Evolutionary conservation across 192 early-diverging fungal species (phyloP), one percentile per base, ranked within the genome.

Genomic region (Coemansia biformis): DNA sequence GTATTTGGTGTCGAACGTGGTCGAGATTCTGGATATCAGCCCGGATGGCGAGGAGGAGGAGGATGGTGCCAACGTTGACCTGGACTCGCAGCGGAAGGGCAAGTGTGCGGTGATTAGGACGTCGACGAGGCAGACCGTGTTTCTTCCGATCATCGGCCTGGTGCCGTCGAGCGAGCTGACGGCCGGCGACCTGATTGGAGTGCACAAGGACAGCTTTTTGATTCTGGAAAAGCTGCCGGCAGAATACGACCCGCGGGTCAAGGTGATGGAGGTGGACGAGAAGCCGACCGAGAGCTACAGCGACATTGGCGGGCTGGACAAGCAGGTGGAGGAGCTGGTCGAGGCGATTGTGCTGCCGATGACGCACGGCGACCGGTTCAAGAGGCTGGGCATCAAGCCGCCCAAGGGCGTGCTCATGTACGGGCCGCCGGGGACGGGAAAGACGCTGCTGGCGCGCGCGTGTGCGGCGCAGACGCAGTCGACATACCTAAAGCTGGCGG

Each of bases 221-320:
- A 84, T 98, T 50, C 78, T 98, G 38, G 93, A 98, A 52, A 93
- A 86, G 64, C 80, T 98, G 42, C 96, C 96, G 4, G 86, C 93
- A 12, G 96, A 98, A 86, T 98, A 95, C 55, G 96, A 98, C 71
- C 91, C 92, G 23, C 83, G 96, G 36, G 96, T 96, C 32, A 96
- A 96, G 70, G 96, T 93, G 12, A 98, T 98, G 96, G 96, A 98
- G 71, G 96, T 98, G 5, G 96, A 98, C 48, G 96, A 98, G 66
- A 96, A 96, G 75, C 96, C 96, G 13, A 93, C 91, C 14, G 96
- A 98, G 76, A 89, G 90, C 47, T 96, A 95, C 59, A 92, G 82
- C 59, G 96, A 96, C 59, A 86, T 91, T 59, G 89, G 89, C 55
- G 89, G 89, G n/a, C 60, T 91, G 34, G 86, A 88, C 54, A 89